Percentiles rank a stretch among this genome's conserved stretches.
Evolutionary conservation across 2,329 filamentous ascomycete species (phyloP).

Genomic region (Rachicladosporium sp.): DNA sequence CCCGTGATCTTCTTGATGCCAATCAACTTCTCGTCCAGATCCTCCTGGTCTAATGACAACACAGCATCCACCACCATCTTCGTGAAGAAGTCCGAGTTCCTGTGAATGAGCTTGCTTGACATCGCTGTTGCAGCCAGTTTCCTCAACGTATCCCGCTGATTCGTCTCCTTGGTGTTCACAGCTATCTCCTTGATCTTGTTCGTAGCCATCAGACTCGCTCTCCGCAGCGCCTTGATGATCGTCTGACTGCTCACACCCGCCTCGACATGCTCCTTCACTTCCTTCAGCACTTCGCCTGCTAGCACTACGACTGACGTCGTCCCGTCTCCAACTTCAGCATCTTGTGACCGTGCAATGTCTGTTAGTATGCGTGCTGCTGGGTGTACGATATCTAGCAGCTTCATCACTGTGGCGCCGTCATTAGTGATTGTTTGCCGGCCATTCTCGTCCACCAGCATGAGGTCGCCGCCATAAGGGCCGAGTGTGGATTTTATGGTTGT

Average conservation of each 20-base stretch:
- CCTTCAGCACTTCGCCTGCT: constrained; percentile 94
- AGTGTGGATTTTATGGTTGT: constrained; percentile 90
- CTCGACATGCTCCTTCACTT: constrained; percentile 91
- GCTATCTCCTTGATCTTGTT: constrained; percentile 99
- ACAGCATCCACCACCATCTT: constrained; percentile 99
- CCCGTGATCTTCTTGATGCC: constrained; percentile 97
- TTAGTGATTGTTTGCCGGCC: constrained; percentile 96
- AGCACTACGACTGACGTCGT: constrained; percentile 95
- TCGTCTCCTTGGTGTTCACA: constrained; percentile 68
- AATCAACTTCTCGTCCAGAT: constrained; percentile 95
- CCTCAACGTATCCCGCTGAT: constrained; percentile 72
- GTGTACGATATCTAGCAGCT: constrained; percentile 98
- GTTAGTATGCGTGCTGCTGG: constrained; percentile 93
- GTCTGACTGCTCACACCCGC: constrained; percentile 94
- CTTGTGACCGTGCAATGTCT: constrained; percentile 96
- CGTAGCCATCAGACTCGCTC: constrained; percentile 77
- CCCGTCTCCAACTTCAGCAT: constrained; percentile 95
- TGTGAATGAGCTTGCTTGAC: constrained; percentile 98
- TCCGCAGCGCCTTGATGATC: constrained; percentile 90
- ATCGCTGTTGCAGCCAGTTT: constrained; percentile 93
- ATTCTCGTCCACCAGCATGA: constrained; percentile 91
- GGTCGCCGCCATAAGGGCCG: constrained; percentile 90
- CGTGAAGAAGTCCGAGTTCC: constrained; percentile 93
- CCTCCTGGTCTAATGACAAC: constrained; percentile 86
- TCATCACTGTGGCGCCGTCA: constrained; percentile 98